Base-by-base conservation (phyloP, 139 green algal species). In the Coelastrella sp. region DNA sequence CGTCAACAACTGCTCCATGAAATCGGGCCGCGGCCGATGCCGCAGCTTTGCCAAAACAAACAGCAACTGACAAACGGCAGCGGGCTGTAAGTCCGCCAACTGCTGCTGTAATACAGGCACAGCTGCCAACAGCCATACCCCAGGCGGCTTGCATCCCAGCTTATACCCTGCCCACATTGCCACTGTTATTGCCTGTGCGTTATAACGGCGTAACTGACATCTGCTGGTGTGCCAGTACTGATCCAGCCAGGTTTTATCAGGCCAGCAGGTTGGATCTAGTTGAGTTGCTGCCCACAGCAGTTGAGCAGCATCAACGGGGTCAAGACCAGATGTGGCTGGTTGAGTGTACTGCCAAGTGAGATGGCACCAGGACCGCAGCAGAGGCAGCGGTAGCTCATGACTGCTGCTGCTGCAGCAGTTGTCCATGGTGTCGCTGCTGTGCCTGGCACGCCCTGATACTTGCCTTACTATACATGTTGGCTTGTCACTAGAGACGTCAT, bases 21-120 rank as follows among this genome's bases (percentile, higher is more conserved):
- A 89, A 0, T 11, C 64, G 17, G 32, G 48, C 7, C 21, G 60
- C 9, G 86, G 86, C 23, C 15, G 72, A 50, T 84, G 69, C 48
- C 51, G 50, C 51, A 87, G 73, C n/a, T 37, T 50, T 11, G 86
- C 86, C 4, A 87, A 64, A 19, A 84, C 80, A 59, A 62, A 87
- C 37, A 89, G 81, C 45, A 68, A 51, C 41, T 77, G 60, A 35
- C 79, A 85, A 40, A 63, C 79, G 41, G 40, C 79, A 19, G 60
- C 27, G 0, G 79, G 79, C 79, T 64, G 41, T 8, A 85, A 32
- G 2, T 76, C 45, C 27, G 79, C 79, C 5, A 85, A 43, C 15
- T 76, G 60, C 38, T 32, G 30, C 41, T 74, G 79, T 45, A 85
- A 30, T 13, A 73, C 34, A 11, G 62, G 60, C 27, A 77, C 25